Base-by-base conservation (phyloP, 108 stramenopile species). In the Nitzschia sp. region DNA sequence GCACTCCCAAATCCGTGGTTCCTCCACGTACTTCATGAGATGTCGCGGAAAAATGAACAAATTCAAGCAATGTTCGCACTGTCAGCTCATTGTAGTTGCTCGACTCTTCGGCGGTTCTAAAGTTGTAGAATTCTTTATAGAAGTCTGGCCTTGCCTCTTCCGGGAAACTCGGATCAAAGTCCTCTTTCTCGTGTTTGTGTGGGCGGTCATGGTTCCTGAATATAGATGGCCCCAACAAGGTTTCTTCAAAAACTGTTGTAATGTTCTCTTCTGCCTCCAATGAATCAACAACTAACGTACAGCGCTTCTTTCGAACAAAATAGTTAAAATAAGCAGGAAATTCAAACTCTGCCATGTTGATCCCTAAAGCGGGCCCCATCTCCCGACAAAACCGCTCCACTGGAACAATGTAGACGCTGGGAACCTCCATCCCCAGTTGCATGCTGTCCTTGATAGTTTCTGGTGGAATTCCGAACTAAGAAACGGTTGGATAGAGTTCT, bases 261-360 rank as follows among this genome's bases (percentile, higher is more conserved):
- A 90, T 90, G 12, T 86, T 79, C 9, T 77, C 65, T 62, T 90
- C 85, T 25, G 85, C 86, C 40, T 79, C 81, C 3, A 71, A 42
- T 10, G 73, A 72, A 58, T 90, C 89, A 15, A 90, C 89, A 14
- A 92, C 82, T 41, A 92, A 69, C 3, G 86, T 86, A 51, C 84
- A 85, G 6, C 83, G 65, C 25, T 80, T 79, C 5, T 81, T 51
- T 52, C 77, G 63, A 11, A 92, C 78, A 61, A 95, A 95, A 66
- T 90, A 95, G 61, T 89, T 92, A 67, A 90, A 95, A 67, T 95
- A 95, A 3, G 90, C 91, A 6, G 94, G 94, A 72, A 95, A 95
- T 67, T 95, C 94, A 54, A 95, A 91, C 60, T 95, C 94, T 14
- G 90, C 91, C 7, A 95, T 72, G 42, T 95, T 95, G 19, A 89